Base-by-base conservation (phyloP, 257 asterid species). In the Osmanthus fragrans region DNA sequence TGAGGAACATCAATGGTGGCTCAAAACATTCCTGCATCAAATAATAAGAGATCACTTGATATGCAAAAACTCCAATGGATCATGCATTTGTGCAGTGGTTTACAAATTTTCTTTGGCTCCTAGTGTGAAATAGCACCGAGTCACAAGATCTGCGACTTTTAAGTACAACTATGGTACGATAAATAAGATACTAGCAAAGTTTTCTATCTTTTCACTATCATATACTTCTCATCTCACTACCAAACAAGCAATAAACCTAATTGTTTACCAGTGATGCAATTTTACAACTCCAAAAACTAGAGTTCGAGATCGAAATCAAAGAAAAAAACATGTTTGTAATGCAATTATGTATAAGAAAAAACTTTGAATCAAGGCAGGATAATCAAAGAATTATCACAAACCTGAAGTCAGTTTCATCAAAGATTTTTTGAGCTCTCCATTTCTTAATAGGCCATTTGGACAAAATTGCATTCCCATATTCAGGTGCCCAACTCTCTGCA, bases 401-500 rank as follows among this genome's bases (percentile, higher is more conserved):
- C 99, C 99, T 93, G 96, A 90, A 87, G 85, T 95, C 99, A 63
- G 93, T 58, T 65, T 95, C 96, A 70, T 95, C 97, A 42, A 85
- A 85, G 80, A 95, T 92, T 76, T 86, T 92, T 72, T 90, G 97
- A 32, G 87, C 88, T 21, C 90, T 93, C 98, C 98, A 95, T 2
- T 85, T 81, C 83, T 92, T 95, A 77, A 95, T 93, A 6, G 99
- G 99, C 96, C 96, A 95, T 32, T 88, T 84, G 0, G 99, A 91
- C 86, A 95, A 77, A 72, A 95, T 86, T 42, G 98, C 99, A 71
- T 95, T 93, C 4, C 99, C 99, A 75, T 86, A 95, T 16, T 93
- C 98, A 18, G 99, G 99, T 4, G 99, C 99, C 99, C 99, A 95
- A 42, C 98, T 93, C 78, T 95, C 99, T 1, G 99, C 99, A 82